Conservation (phyloP, 2,329 filamentous ascomycete species). For the Pseudocercospora musae region DNA sequence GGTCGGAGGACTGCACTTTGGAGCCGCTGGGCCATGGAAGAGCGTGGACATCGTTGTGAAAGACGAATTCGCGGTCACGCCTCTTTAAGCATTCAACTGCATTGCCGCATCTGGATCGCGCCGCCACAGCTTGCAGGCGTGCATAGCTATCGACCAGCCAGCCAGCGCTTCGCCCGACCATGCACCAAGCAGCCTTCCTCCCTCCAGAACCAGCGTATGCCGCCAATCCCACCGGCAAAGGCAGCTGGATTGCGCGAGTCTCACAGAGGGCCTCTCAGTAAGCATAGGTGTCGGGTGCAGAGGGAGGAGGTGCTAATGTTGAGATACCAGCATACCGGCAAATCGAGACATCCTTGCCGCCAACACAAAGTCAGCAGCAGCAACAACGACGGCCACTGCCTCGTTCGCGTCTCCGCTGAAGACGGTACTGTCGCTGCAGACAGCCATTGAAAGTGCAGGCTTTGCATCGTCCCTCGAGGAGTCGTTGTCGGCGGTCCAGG, state of each 20-base stretch:
- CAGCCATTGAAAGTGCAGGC: conserved; percentile 2
- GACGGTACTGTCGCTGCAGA: conserved; percentile 8
- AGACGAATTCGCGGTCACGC: neutral
- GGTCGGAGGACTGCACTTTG: neutral
- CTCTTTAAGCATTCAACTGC: no score
- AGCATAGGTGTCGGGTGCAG: conserved; percentile 17
- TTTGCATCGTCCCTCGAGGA: conserved; percentile 13
- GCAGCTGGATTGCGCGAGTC: conserved; percentile 25
- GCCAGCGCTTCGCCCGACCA: neutral
- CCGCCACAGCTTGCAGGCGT: neutral
- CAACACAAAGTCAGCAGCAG: conserved; percentile 4
- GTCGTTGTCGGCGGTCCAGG: conserved; percentile 16
- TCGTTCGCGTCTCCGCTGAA: neutral
- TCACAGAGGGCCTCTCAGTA: conserved; percentile 29
- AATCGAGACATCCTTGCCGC: neutral
- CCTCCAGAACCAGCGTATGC: neutral
- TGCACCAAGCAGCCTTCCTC: neutral
- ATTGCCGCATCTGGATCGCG: neutral
- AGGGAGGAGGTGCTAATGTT: neutral
- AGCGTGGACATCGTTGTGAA: neutral
- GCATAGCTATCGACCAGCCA: neutral
- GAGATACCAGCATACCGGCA: conserved; percentile 4
- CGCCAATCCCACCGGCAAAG: conserved; percentile 8
- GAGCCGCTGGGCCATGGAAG: neutral
- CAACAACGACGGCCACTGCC: neutral